Evolutionary conservation across 1,284 basidiomycete species (phyloP).

Genomic region (Leccinum subfulvum): DNA sequence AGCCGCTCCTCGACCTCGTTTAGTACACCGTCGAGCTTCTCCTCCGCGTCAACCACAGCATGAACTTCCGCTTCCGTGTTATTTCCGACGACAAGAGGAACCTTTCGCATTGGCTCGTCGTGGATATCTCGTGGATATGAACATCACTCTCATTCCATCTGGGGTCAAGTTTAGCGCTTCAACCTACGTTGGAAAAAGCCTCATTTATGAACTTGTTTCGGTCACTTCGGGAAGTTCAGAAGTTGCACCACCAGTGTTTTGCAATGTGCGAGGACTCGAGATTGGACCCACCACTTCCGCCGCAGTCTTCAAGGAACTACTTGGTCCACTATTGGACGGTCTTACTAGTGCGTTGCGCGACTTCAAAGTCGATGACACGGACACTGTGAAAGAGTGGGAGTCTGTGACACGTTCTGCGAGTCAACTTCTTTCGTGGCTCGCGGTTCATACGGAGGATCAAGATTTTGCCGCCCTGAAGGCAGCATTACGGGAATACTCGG

Average conservation of each 20-base stretch:
- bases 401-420: slow-evolving; percentile 38
- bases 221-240: slow-evolving; percentile 32
- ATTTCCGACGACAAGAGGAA: slow-evolving; percentile 17
- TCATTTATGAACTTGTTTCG: slow-evolving; percentile 53
- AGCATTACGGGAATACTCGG: slow-evolving; percentile 39
- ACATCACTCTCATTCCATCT: slow-evolving; percentile 46
- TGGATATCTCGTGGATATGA: slow-evolving; percentile 42
- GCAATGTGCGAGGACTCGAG: slow-evolving; percentile 37
- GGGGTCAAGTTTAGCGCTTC: slow-evolving; percentile 48
- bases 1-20: slow-evolving; percentile 14
- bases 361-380: slow-evolving; percentile 19
- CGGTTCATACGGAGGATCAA: slow-evolving; percentile 35
- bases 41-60: slow-evolving; percentile 7
- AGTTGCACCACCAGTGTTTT: slow-evolving; percentile 29
- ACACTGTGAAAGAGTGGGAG: slow-evolving; percentile 39
- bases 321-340: slow-evolving; percentile 46
- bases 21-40: slow-evolving; percentile 17
- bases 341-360: slow-evolving; percentile 40
- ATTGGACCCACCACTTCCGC: slow-evolving; percentile 41
- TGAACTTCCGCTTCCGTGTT: slow-evolving; percentile 13
- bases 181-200: slow-evolving; percentile 57
- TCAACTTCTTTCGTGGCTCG: slow-evolving; percentile 44
- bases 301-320: slow-evolving; percentile 37
- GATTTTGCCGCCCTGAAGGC: slow-evolving; percentile 33
- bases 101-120: slow-evolving; percentile 10